Conservation (phyloP, 2,329 filamentous ascomycete species). For the Sarocladiaceae sp. region DNA sequence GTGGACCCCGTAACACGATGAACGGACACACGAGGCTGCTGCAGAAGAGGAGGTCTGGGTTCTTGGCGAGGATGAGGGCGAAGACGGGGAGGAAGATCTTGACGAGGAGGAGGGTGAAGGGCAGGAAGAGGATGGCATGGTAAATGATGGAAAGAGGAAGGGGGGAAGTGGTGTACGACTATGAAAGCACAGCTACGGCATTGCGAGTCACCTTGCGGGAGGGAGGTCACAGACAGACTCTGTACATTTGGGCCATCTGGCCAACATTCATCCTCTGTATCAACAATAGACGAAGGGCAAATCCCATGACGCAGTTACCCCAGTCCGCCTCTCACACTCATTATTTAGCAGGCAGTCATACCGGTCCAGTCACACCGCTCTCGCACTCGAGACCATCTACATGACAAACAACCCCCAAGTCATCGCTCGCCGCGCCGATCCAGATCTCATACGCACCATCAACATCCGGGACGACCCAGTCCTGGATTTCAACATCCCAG, state of each 20-base stretch:
- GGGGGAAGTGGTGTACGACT: slow-evolving; percentile 4
- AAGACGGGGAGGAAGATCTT: slow-evolving; percentile 48
- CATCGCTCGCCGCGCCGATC: slow-evolving; percentile 32
- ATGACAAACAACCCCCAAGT: slow-evolving; percentile 23
- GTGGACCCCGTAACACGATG: slow-evolving; percentile 54
- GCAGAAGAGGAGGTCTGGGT: slow-evolving; percentile 54
- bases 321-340: not conserved
- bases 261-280: not conserved
- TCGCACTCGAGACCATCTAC: slow-evolving; percentile 24
- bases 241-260: slow-evolving; percentile 3
- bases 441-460: slow-evolving; percentile 32
- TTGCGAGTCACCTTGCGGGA: not conserved
- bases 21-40: slow-evolving; percentile 46
- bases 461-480: slow-evolving; percentile 51
- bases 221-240: not conserved
- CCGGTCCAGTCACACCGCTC: slow-evolving; percentile 9
- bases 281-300: slow-evolving; percentile 3
- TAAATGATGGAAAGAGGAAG: slow-evolving; percentile 12
- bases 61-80: slow-evolving; percentile 43
- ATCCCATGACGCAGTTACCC: not conserved
- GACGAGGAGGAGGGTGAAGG: slow-evolving; percentile 45
- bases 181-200: not conserved
- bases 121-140: slow-evolving; percentile 36
- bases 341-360: not conserved
- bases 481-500: slow-evolving; percentile 62